Conservation (phyloP, 1,284 basidiomycete species). For the Sanguinoderma infundibulare region DNA sequence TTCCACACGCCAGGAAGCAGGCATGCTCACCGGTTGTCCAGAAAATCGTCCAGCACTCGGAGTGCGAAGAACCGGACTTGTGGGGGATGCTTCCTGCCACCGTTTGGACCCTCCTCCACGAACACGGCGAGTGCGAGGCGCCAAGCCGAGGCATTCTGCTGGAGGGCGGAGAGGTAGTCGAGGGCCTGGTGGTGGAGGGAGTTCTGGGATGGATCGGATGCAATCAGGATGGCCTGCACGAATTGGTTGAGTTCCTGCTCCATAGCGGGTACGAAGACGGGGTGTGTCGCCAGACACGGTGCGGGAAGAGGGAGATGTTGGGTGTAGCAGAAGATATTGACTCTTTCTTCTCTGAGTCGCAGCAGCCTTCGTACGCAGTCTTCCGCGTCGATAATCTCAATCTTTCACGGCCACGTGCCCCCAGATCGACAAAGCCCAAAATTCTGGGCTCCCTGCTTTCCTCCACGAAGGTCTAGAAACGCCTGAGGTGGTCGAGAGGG, state of each 20-base stretch:
- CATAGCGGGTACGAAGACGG: constrained; percentile 44
- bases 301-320: constrained; percentile 11
- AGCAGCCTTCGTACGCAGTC: constrained; percentile 7
- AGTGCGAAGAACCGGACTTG: constrained; percentile 87
- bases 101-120: constrained; percentile 61
- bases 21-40: constrained; percentile 77
- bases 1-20: neutral
- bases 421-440: constrained; percentile 18
- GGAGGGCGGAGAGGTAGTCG: constrained; percentile 77
- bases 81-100: constrained; percentile 66
- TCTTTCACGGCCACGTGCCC: constrained; percentile 28
- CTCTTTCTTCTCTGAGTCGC: constrained; percentile 8
- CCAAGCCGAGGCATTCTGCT: constrained; percentile 82
- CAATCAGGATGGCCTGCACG: constrained; percentile 83
- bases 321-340: constrained; percentile 4
- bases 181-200: constrained; percentile 80
- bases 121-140: constrained; percentile 77
- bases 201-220: constrained; percentile 76
- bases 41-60: constrained; percentile 84
- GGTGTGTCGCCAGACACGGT: constrained; percentile 20
- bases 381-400: constrained; percentile 25
- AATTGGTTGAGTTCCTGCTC: constrained; percentile 77
- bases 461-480: neutral
- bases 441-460: neutral
- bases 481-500: neutral